These are phyloP conservation scores for Penicillium lagena DNA, from an alignment of 495 filamentous ascomycete species.

Conservation along the genomic window DNA sequence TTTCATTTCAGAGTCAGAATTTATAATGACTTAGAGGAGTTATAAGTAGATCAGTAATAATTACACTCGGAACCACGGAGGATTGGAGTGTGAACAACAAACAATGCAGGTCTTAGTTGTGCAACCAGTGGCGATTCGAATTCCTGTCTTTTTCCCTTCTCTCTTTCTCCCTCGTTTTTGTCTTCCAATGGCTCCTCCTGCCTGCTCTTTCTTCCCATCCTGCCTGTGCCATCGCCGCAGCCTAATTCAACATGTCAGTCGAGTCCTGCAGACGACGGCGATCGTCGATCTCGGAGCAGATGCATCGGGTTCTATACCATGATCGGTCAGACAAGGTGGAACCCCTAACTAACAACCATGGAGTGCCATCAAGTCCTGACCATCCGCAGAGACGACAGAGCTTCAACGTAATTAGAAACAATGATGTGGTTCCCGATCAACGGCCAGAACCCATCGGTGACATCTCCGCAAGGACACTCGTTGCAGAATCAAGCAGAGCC, in stretches of 20 bases:
- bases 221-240: neutral
- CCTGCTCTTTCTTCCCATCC: neutral
- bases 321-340: slow-evolving; percentile 18
- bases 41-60: too few species aligned
- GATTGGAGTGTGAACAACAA: too few species aligned
- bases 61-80: too few species aligned
- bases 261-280: slow-evolving; percentile 19
- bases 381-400: slow-evolving; percentile 15
- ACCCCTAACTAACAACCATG: too few species aligned
- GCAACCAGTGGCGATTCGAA: too few species aligned
- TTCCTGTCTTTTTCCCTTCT: slow-evolving; percentile 1
- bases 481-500: slow-evolving; percentile 7
- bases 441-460: neutral
- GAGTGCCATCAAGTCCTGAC: slow-evolving; percentile 3
- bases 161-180: neutral
- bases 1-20: too few species aligned
- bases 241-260: slow-evolving; percentile 6
- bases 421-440: neutral
- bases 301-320: slow-evolving; percentile 26
- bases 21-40: too few species aligned
- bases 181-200: neutral
- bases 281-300: slow-evolving; percentile 29
- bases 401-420: neutral
- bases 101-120: too few species aligned
- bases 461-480: slow-evolving; percentile 1